These are phyloP conservation scores for Clarireedia paspali DNA, from an alignment of 2,329 filamentous ascomycete species.

Conservation along the genomic window DNA sequence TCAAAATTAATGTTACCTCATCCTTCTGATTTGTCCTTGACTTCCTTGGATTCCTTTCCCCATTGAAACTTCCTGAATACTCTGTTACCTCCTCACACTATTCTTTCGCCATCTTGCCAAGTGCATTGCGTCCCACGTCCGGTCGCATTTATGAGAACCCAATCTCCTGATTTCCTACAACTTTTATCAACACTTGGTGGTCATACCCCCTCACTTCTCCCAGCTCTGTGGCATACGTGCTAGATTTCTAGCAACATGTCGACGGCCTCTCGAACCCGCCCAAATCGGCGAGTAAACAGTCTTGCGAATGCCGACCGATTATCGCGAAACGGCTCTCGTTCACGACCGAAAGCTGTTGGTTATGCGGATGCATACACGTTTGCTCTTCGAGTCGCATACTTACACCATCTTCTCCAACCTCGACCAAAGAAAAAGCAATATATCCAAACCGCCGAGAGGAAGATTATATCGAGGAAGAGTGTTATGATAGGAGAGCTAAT, in stretches of 20 bases:
- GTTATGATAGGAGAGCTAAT: slow-evolving; percentile 77
- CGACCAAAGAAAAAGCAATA: slow-evolving; percentile 85
- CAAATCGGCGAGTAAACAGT: slow-evolving; percentile 26
- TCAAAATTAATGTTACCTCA: too few relatives aligned
- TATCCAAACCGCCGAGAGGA: slow-evolving; percentile 46
- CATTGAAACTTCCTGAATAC: neutral
- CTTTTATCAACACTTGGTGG: neutral
- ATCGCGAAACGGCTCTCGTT: slow-evolving; percentile 34
- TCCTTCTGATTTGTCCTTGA: neutral
- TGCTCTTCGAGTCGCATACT: slow-evolving; percentile 82
- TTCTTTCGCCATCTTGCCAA: too few relatives aligned
- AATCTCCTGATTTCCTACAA: neutral
- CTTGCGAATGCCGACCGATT: slow-evolving; percentile 21
- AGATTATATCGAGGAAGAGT: slow-evolving; percentile 50
- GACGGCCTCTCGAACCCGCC: slow-evolving; percentile 22
- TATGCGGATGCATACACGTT: slow-evolving; percentile 85
- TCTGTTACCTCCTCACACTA: too few relatives aligned
- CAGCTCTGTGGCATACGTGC: neutral
- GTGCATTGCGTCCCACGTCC: too few relatives aligned
- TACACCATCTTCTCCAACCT: slow-evolving; percentile 88
- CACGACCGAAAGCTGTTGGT: slow-evolving; percentile 42
- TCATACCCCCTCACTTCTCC: neutral
- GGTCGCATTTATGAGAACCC: neutral
- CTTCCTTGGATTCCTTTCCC: neutral
- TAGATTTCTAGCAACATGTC: slow-evolving; percentile 19